These are phyloP conservation scores for Fusarium secorum DNA, from an alignment of 2,329 filamentous ascomycete genomes.

Conservation along the genomic window DNA sequence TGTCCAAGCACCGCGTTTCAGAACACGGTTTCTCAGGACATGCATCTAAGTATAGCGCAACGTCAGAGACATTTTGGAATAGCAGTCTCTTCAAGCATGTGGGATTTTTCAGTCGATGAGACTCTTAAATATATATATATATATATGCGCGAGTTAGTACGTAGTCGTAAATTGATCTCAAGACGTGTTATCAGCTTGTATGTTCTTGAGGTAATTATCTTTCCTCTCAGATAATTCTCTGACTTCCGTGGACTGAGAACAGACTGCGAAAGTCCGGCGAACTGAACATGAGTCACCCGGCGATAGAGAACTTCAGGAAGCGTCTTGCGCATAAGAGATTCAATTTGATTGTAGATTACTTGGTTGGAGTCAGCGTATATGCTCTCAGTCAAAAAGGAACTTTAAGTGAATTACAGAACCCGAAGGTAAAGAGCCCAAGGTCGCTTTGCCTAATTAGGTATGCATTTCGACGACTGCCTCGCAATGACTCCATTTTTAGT, in stretches of 20 bases:
- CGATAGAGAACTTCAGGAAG: background rate
- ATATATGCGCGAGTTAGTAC: too few relatives aligned
- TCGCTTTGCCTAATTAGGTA: background rate
- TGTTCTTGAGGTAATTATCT: accelerated
- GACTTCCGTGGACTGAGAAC: too few relatives aligned
- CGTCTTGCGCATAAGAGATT: accelerated
- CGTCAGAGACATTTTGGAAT: background rate
- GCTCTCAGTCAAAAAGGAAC: too few relatives aligned
- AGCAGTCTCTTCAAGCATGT: background rate
- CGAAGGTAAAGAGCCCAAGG: background rate
- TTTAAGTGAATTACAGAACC: background rate
- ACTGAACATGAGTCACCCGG: background rate
- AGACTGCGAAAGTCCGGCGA: background rate
- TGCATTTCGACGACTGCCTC: background rate
- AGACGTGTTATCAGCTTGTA: accelerated
- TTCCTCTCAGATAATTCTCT: background rate
- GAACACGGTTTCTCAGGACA: background rate
- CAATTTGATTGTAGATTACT: accelerated
- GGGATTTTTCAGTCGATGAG: background rate
- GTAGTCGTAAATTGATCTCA: accelerated
- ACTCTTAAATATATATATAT: background rate
- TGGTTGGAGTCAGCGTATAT: background rate
- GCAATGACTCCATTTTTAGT: background rate
- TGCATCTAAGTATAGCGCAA: background rate
- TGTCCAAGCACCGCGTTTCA: background rate